Conservation (phyloP, 1,139 yeast genomes). For the Zygosaccharomyces sapae region DNA sequence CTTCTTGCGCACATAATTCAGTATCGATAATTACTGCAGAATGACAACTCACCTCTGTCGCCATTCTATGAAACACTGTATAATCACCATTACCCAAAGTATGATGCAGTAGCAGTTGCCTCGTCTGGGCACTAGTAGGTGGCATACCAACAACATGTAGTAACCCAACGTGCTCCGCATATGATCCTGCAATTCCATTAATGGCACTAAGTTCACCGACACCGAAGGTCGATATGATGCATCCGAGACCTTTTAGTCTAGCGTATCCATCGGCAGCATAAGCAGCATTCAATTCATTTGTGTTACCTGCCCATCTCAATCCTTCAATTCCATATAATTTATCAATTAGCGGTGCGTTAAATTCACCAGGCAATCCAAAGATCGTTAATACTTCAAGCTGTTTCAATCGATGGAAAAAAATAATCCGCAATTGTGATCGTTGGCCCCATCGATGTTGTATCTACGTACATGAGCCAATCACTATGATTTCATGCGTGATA, state of each 20-base stretch:
- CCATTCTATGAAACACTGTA: conserved; percentile 68
- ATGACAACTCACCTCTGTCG: conserved; percentile 59
- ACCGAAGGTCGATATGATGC: conserved; percentile 60
- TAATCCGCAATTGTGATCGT: conserved; percentile 47
- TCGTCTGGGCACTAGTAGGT: conserved; percentile 54
- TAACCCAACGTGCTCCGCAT: conserved; percentile 57
- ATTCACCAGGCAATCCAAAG: conserved; percentile 66
- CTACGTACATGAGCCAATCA: neutral
- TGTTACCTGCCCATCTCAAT: conserved; percentile 59
- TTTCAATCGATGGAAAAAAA: conserved; percentile 51
- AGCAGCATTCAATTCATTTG: conserved; percentile 60
- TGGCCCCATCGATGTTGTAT: neutral
- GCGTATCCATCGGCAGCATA: conserved; percentile 46
- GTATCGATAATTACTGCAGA: conserved; percentile 57
- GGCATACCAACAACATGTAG: conserved; percentile 57
- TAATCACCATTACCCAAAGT: conserved; percentile 81
- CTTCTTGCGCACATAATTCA: conserved; percentile 55
- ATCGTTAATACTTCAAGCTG: conserved; percentile 52
- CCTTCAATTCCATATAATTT: conserved; percentile 50
- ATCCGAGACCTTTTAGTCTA: conserved; percentile 52
- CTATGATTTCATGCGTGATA: neutral
- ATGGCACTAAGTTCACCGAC: conserved; percentile 60
- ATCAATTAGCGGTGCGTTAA: conserved; percentile 54
- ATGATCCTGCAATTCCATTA: conserved; percentile 57
- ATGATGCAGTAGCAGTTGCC: conserved; percentile 52